Conservation (phyloP, 2,329 filamentous ascomycete species). For the Xylaria sp. region DNA sequence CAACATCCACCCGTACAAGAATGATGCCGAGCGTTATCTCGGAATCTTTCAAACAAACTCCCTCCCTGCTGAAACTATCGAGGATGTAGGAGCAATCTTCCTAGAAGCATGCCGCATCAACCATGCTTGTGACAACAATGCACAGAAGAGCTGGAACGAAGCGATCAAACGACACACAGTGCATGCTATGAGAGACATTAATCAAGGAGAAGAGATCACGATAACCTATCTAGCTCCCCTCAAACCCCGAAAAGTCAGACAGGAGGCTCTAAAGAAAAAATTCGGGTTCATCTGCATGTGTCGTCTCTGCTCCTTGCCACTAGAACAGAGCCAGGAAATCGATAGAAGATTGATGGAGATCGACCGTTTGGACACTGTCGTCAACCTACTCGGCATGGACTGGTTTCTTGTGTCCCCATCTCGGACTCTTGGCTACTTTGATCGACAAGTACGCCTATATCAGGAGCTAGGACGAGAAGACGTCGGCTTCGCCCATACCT, state of each 20-base stretch:
- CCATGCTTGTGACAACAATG: constrained; percentile 12
- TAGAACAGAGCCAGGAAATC: constrained; percentile 4
- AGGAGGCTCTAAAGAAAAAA: constrained; percentile 5
- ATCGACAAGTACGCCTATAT: constrained; percentile 6
- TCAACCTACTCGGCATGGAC: neutral
- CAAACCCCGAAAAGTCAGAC: neutral
- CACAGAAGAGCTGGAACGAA: constrained; percentile 17
- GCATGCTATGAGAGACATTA: constrained; percentile 16
- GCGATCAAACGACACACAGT: constrained; percentile 14
- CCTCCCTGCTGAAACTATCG: constrained; percentile 1
- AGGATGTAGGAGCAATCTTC: constrained; percentile 7
- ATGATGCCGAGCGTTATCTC: neutral
- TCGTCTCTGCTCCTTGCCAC: constrained; percentile 14
- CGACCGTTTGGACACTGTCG: neutral
- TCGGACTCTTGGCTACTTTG: neutral
- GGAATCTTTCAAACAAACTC: constrained; percentile 17
- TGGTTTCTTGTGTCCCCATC: constrained; percentile 2
- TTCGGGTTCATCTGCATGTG: constrained; percentile 13
- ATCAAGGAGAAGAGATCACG: constrained; percentile 19
- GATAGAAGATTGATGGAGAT: constrained; percentile 12
- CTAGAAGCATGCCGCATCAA: constrained; percentile 20
- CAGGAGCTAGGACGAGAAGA: constrained; percentile 8
- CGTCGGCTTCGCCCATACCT: constrained; percentile 8
- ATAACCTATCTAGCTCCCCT: constrained; percentile 3
- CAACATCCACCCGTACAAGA: constrained; percentile 15